Conservation (phyloP, 768 basidiomycete genomes). For the Gloeostereum incarnatum region DNA sequence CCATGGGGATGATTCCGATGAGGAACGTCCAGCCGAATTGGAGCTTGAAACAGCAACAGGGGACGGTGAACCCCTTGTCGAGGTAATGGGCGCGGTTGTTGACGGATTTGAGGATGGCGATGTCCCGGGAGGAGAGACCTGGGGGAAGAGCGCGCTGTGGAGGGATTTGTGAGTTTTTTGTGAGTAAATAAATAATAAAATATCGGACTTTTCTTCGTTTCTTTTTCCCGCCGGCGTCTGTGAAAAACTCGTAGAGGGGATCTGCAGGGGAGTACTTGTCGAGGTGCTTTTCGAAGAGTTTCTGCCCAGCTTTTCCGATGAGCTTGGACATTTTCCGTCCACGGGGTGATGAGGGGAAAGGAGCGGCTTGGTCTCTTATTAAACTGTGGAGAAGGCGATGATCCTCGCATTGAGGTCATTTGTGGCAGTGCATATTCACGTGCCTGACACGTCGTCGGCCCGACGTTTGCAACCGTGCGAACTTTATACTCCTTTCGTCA, state of each 20-base stretch:
- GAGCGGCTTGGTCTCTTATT: too few relatives aligned
- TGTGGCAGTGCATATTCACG: too few relatives aligned
- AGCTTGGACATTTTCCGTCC: not conserved
- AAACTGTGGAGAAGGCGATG: too few relatives aligned
- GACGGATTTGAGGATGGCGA: conserved; percentile 64
- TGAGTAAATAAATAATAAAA: not conserved
- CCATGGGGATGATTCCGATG: conserved; percentile 65
- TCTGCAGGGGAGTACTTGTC: conserved; percentile 63
- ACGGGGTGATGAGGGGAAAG: too few relatives aligned
- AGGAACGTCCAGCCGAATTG: conserved; percentile 84
- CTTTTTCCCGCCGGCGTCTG: conserved; percentile 44
- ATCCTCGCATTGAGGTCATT: too few relatives aligned
- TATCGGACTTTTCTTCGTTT: conserved; percentile 45
- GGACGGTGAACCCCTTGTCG: conserved; percentile 76
- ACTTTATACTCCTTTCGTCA: too few relatives aligned
- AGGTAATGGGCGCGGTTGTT: conserved; percentile 75
- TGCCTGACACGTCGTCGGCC: too few relatives aligned
- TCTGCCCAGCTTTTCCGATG: conserved; percentile 34
- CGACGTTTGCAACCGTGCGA: too few relatives aligned
- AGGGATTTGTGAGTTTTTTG: not conserved
- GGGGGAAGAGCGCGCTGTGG: conserved; percentile 58
- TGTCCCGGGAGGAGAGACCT: conserved; percentile 71
- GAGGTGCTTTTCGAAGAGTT: conserved; percentile 56
- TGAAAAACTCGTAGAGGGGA: conserved; percentile 63
- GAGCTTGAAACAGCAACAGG: too few relatives aligned